Evolutionary conservation across 257 asterid genomes (phyloP).

Genomic region (Nemophila menziesii): DNA sequence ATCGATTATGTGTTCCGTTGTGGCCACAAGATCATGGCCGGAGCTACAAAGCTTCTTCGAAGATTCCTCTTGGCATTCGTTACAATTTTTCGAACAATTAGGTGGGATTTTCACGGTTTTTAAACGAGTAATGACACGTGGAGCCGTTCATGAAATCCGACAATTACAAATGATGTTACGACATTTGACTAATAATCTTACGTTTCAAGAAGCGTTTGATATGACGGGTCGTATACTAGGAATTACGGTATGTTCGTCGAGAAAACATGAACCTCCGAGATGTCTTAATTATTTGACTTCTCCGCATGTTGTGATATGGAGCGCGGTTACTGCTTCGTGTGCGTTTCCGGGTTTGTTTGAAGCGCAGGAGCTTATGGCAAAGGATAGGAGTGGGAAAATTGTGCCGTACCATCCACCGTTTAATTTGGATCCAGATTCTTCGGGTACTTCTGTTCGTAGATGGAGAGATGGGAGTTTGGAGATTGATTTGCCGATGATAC

Average conservation of each 20-base stretch:
- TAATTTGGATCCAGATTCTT: slow-evolving; percentile 58
- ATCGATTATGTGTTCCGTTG: slow-evolving; percentile 61
- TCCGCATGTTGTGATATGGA: slow-evolving; percentile 85
- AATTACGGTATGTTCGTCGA: slow-evolving; percentile 70
- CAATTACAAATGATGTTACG: slow-evolving; percentile 59
- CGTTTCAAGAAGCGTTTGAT: slow-evolving; percentile 81
- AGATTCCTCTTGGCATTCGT: slow-evolving; percentile 72
- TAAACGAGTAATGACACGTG: slow-evolving; percentile 57
- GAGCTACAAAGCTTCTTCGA: slow-evolving; percentile 80
- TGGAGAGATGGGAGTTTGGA: slow-evolving; percentile 94
- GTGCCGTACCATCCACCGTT: slow-evolving; percentile 85
- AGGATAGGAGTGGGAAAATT: slow-evolving; percentile 66
- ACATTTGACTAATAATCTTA: slow-evolving; percentile 61
- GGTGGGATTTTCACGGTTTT: slow-evolving; percentile 65
- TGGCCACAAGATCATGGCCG: slow-evolving; percentile 79
- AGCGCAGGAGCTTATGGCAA: slow-evolving; percentile 86
- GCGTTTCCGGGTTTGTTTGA: slow-evolving; percentile 82
- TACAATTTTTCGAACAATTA: slow-evolving; percentile 63
- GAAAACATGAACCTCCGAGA: slow-evolving; percentile 80
- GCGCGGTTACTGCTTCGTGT: slow-evolving; percentile 86
- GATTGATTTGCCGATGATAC: slow-evolving; percentile 82
- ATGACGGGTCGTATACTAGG: slow-evolving; percentile 73
- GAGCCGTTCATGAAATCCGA: slow-evolving; percentile 75
- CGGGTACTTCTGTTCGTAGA: slow-evolving; percentile 41
- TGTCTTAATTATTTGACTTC: slow-evolving; percentile 67